Evolutionary conservation across 139 green algal species (phyloP), one percentile per base, ranked within the genome.

Genomic region (Limnomonas spitsbergensis): DNA sequence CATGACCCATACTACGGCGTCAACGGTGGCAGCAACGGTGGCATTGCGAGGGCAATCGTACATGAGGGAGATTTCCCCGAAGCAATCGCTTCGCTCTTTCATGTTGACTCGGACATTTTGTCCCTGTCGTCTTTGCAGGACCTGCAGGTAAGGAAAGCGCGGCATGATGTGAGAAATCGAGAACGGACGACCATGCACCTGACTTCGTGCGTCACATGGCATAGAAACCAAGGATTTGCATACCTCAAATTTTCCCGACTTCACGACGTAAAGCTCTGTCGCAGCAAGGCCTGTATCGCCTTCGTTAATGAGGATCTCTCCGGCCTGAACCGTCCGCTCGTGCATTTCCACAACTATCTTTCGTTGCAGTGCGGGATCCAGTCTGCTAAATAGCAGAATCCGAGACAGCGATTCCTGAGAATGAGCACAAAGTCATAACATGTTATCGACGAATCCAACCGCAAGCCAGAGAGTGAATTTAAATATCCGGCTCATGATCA

Each of bases 281-380:
- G 93, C 90, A 32, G 86, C 88, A 6, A 94, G 73, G 38, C 93
- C 91, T 24, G 83, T 93, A 83, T 97, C 94, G 7, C 93, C 94
- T 82, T 98, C 91, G 54, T 93, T 92, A 86, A 98, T 97, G 31
- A 98, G 85, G 47, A 98, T 97, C 67, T 98, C 94, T 1, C 88
- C 89, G 29, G 89, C 89, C 32, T 56, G 68, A 9, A 90, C 84
- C 3, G 53, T 82, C 1, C 84, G 80, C 81, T 94, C 88, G 75
- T 86, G 90, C 89, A 92, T 94, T 72, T 90, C 88, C 24, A 68
- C 66, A 4, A 94, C 91, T 32, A 96, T 83, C 40, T 88, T 90
- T 7, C 82, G 85, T 76, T 95, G 90, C n/a, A 91, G 31, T 2
- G 47, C 70, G 0, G 73, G 4, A n/a, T 96, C 92, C 61, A 96